Evolutionary conservation across 1,284 basidiomycete genomes (phyloP).

Genomic region (Singerocomus inundabilis): DNA sequence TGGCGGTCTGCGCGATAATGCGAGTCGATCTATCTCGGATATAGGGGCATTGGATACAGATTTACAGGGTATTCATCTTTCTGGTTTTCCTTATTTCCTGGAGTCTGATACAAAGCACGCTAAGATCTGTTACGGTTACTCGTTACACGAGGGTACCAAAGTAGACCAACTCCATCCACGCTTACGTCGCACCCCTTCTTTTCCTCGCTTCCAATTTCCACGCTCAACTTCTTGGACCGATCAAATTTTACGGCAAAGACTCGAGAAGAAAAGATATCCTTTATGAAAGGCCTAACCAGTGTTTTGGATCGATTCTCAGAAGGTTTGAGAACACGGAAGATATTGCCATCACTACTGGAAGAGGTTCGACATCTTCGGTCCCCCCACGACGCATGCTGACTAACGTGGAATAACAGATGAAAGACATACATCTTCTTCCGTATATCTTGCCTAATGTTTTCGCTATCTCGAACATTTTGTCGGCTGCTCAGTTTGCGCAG

Average conservation of each 20-base stretch:
- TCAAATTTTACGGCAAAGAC: slow-evolving; percentile 94
- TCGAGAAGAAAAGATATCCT: slow-evolving; percentile 93
- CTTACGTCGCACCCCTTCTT: slow-evolving; percentile 89
- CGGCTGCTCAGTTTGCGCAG: slow-evolving; percentile 78
- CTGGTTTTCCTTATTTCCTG: not conserved
- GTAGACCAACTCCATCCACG: slow-evolving; percentile 73
- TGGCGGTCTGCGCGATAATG: slow-evolving; percentile 75
- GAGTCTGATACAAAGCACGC: slow-evolving; percentile 10
- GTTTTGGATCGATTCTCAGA: slow-evolving; percentile 90
- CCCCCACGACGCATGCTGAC: slow-evolving; percentile 11
- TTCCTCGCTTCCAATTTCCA: slow-evolving; percentile 95
- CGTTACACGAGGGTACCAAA: slow-evolving; percentile 74
- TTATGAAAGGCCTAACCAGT: slow-evolving; percentile 85
- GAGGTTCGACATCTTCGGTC: slow-evolving; percentile 55
- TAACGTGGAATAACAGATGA: slow-evolving; percentile 62
- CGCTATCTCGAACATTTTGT: slow-evolving; percentile 78
- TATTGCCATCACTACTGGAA: slow-evolving; percentile 92
- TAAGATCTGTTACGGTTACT: slow-evolving; percentile 76
- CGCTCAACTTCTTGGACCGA: slow-evolving; percentile 94
- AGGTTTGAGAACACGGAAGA: slow-evolving; percentile 83
- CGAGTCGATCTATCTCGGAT: slow-evolving; percentile 60
- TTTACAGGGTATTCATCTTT: slow-evolving; percentile 54
- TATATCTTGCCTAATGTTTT: slow-evolving; percentile 99
- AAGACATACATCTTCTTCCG: slow-evolving; percentile 86
- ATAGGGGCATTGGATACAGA: slow-evolving; percentile 66